phyloP scores from a whole-genome alignment of 2,329 filamentous ascomycete species.

The Fusarium citri region DNA sequence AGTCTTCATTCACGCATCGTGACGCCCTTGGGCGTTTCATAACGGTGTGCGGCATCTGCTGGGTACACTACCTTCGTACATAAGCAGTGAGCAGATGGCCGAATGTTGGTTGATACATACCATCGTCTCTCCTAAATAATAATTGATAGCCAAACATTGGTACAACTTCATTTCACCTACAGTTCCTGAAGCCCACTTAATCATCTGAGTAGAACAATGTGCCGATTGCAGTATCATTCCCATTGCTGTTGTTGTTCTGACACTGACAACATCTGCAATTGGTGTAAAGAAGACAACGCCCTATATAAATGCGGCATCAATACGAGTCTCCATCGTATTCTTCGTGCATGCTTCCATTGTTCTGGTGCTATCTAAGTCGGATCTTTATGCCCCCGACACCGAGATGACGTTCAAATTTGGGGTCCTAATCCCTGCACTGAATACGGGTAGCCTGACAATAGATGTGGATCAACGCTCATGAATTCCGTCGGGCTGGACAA shows the following conservation, averaged over 20 bases:
- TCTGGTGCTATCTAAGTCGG: conserved; percentile 20
- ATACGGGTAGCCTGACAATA: conserved; percentile 15
- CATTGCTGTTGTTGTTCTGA: not conserved
- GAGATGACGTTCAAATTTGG: conserved; percentile 42
- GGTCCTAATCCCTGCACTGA: conserved; percentile 34
- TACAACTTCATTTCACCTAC: not conserved
- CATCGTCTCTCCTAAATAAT: not conserved
- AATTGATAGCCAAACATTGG: not conserved
- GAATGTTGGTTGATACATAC: conserved; percentile 49
- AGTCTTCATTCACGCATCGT: conserved; percentile 39
- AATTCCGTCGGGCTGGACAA: conserved; percentile 34
- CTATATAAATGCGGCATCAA: not conserved
- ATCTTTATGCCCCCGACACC: conserved; percentile 41
- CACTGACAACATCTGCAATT: not conserved
- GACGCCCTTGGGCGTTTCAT: conserved; percentile 48
- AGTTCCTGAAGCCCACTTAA: not conserved
- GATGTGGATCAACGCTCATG: conserved; percentile 41
- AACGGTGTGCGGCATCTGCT: conserved; percentile 51
- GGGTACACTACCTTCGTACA: conserved; percentile 52
- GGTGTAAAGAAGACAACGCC: not conserved
- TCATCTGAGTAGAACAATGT: not conserved
- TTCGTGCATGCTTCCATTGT: not conserved
- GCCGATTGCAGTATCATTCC: not conserved
- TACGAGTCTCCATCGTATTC: conserved; percentile 24
- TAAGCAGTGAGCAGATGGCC: conserved; percentile 45